Conservation (phyloP, 2,329 filamentous ascomycete species). For the Teratosphaeria viscida region DNA sequence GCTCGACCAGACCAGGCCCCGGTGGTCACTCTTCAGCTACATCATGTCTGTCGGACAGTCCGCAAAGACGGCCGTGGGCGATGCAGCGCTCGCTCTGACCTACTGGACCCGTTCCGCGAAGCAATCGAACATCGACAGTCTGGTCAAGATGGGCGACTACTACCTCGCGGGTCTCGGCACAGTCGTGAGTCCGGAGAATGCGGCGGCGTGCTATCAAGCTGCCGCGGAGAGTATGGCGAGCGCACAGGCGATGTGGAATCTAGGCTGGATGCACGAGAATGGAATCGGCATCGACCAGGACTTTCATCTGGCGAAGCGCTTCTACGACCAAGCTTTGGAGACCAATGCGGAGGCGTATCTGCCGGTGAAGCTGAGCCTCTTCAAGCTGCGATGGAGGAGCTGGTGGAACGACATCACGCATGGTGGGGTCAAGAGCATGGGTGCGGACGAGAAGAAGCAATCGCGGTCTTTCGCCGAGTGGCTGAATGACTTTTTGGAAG, state of each 20-base stretch:
- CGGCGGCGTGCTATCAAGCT: conserved; percentile 82
- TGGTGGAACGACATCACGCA: conserved; percentile 92
- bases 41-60: conserved; percentile 12
- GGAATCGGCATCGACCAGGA: conserved; percentile 87
- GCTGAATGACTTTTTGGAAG: conserved; percentile 72
- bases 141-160: conserved; percentile 98
- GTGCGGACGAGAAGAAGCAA: conserved; percentile 50
- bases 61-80: conserved; percentile 38
- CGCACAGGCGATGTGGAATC: conserved; percentile 90
- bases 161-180: conserved; percentile 72
- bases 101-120: conserved; percentile 94
- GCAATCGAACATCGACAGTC: conserved; percentile 83
- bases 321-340: conserved; percentile 85
- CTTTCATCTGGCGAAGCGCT: conserved; percentile 92
- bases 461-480: conserved; percentile 56
- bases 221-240: conserved; percentile 86
- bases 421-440: conserved; percentile 84
- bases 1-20: conserved; percentile 53
- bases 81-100: conserved; percentile 62
- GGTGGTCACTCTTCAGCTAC: conserved; percentile 15
- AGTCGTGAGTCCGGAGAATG: conserved; percentile 62
- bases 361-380: conserved; percentile 76
- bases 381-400: conserved; percentile 74
- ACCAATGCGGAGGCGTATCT: conserved; percentile 88
- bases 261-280: conserved; percentile 99